phyloP scores from a whole-genome alignment of 2,329 filamentous ascomycete species.

The Colletotrichum nymphaeae region DNA sequence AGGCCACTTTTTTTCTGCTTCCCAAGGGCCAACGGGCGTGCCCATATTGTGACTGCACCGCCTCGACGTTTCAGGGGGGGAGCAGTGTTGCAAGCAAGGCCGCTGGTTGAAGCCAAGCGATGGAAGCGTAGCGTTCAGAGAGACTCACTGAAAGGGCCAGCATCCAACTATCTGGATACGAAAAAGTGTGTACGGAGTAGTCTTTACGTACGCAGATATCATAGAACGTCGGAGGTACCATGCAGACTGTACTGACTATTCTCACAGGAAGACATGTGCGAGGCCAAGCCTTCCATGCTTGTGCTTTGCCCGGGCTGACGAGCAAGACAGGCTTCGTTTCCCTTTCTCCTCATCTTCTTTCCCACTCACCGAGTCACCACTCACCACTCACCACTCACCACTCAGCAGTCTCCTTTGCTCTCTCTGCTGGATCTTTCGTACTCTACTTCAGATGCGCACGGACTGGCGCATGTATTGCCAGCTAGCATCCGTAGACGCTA shows the following conservation, averaged over 20 bases:
- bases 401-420: background rate
- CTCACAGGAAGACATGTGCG: background rate
- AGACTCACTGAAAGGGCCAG: background rate
- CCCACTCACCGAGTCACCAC: background rate
- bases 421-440: background rate
- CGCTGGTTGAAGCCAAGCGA: slow-evolving; percentile 15
- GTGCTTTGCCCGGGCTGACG: background rate
- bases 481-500: background rate
- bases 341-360: background rate
- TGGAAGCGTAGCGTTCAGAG: background rate
- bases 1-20: slow-evolving; percentile 11
- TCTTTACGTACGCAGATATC: background rate
- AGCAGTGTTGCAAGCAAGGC: slow-evolving; percentile 25
- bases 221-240: background rate
- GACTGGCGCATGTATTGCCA: background rate
- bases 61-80: slow-evolving; percentile 32
- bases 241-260: no score
- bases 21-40: slow-evolving; percentile 9
- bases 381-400: background rate
- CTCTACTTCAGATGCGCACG: slow-evolving; percentile 5
- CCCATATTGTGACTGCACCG: slow-evolving; percentile 7
- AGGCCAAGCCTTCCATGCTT: background rate
- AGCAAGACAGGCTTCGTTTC: background rate
- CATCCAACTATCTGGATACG: background rate
- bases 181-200: background rate